Percentiles rank a stretch among this genome's conserved stretches.
phyloP scores from a whole-genome alignment of 2,329 filamentous ascomycete species.

The Fonsecaea multimorphosa region DNA sequence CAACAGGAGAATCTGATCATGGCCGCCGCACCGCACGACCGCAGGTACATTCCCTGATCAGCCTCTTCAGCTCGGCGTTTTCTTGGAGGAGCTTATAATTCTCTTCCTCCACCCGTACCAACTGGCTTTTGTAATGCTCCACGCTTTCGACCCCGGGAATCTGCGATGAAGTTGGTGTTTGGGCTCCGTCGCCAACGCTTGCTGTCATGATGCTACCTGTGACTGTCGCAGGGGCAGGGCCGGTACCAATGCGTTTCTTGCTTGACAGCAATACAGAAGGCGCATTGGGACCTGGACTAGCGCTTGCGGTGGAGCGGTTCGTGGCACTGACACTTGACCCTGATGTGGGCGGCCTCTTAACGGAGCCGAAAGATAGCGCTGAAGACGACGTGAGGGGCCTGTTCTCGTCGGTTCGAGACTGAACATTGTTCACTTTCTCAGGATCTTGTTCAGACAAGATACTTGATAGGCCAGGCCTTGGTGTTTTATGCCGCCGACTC shows the following conservation, averaged over 20 bases:
- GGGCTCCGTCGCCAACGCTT: neutral
- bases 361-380: constrained; percentile 30
- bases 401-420: constrained; percentile 36
- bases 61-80: constrained; percentile 80
- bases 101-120: constrained; percentile 38
- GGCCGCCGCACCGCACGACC: constrained; percentile 24
- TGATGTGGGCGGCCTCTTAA: constrained; percentile 30
- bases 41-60: constrained; percentile 58
- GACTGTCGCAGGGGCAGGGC: neutral
- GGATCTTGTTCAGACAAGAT: constrained; percentile 39
- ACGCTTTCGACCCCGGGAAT: neutral
- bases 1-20: neutral
- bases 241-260: constrained; percentile 9
- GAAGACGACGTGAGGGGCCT: constrained; percentile 36
- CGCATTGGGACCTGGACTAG: constrained; percentile 27
- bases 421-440: constrained; percentile 35
- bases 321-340: constrained; percentile 30
- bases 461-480: constrained; percentile 34
- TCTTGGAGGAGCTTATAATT: constrained; percentile 73
- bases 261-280: constrained; percentile 6
- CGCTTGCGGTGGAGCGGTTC: constrained; percentile 28
- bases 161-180: neutral
- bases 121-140: constrained; percentile 40
- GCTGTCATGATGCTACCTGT: neutral
- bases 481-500: constrained; percentile 33